These are phyloP conservation scores for Argentina anserina DNA, from an alignment of 306 rosid genomes.

Conservation along the genomic window DNA sequence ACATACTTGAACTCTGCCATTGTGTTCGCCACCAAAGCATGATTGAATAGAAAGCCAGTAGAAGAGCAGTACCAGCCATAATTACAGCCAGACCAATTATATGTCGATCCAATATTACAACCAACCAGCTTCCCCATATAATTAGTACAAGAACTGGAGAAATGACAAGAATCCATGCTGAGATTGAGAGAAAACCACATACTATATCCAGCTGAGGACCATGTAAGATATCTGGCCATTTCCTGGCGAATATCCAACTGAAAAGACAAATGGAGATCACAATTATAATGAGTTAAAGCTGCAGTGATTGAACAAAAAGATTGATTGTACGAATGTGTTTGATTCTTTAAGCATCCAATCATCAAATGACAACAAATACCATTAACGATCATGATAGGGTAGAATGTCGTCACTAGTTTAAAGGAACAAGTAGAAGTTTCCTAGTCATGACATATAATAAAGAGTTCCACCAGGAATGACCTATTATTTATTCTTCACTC, in stretches of 20 bases:
- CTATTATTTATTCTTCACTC: not conserved
- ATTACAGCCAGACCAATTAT: constrained; percentile 94
- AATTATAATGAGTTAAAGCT: not conserved
- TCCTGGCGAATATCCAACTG: constrained; percentile 99
- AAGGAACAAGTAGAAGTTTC: constrained; percentile 6
- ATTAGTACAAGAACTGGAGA: constrained; percentile 85
- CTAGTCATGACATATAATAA: too few species aligned
- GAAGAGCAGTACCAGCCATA: constrained; percentile 99
- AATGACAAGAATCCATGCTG: constrained; percentile 79
- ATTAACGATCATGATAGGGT: not conserved
- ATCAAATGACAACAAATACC: not conserved
- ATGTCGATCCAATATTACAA: constrained; percentile 88
- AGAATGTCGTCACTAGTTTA: not conserved
- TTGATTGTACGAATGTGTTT: not conserved
- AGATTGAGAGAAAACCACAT: constrained; percentile 82
- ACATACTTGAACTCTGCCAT: constrained; percentile 99
- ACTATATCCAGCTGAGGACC: constrained; percentile 88
- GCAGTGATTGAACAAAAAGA: not conserved
- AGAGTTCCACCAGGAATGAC: not conserved
- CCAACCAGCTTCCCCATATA: constrained; percentile 92
- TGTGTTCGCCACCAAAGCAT: constrained; percentile 99
- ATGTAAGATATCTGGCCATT: constrained; percentile 92
- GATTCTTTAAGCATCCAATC: not conserved
- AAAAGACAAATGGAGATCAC: constrained; percentile 17
- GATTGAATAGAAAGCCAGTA: constrained; percentile 93